Base-by-base conservation (phyloP, 179 eudicot species). In the Camellia oleifera region DNA sequence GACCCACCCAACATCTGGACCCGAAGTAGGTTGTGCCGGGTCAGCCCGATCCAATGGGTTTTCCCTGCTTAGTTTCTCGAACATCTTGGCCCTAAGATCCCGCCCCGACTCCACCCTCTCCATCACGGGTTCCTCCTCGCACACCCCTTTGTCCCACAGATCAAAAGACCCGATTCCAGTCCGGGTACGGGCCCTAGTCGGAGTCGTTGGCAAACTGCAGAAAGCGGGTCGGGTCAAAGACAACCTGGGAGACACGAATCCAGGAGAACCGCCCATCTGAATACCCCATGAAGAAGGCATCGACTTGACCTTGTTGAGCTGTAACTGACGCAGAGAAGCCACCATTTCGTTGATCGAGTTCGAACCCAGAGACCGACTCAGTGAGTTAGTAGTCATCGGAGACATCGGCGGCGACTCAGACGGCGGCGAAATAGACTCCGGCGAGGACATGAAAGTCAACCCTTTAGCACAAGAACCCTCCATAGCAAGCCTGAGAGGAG, bases 1-100 rank as follows among this genome's bases (percentile, higher is more conserved):
- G 0, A 92, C 87, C 97, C 94, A 92, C 23, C 92, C 97, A 11
- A 92, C 84, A 81, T 92, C 94, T 50, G 92, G 92, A 74, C 84
- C 86, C 12, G 82, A 50, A 45, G 77, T 68, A 11, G 81, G 63
- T 18, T 40, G 52, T 12, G 54, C 52, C 44, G 77, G 80, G 66
- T 78, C 87, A 12, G 68, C 78, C 70, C 87, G 67, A 71, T 84
- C 84, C 58, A 91, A 76, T 0, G 92, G 87, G 74, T 91, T 91
- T 81, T 90, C 90, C 80, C 86, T 83, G 84, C 90, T 85, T 14
- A 89, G 77, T 69, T 84, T 91, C 87, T 85, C 89, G 23, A 87
- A 91, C 89, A 91, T 87, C 71, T 76, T 85, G 0, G 88, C 89
- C 89, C 94, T 74, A 65, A 91, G 69, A 9, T 74, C 89, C 52